Evolutionary conservation across 1,139 yeast species (phyloP).

Genomic region (Sugiyamaella novakii): DNA sequence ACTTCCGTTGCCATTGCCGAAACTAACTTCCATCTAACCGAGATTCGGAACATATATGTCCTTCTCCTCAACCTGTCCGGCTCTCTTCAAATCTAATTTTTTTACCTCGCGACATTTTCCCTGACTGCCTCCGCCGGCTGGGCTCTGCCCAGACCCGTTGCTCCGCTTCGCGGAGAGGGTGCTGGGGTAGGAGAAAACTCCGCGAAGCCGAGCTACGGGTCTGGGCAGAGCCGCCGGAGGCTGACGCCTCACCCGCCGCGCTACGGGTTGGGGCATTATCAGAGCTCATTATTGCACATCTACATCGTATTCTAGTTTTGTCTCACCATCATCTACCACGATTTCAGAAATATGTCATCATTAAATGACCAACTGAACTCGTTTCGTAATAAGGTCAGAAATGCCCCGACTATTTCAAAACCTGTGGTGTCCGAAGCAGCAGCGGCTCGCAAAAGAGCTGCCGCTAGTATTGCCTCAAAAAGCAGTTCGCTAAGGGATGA

Average conservation of each 20-base stretch:
- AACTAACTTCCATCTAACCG: slow-evolving; percentile 1
- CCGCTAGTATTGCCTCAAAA: slow-evolving; percentile 31
- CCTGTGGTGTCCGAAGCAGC: slow-evolving; percentile 35
- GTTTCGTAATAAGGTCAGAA: slow-evolving; percentile 59
- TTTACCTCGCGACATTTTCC: no score
- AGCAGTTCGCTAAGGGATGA: slow-evolving; percentile 10
- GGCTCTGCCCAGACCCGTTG: no score
- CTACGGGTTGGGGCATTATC: not conserved
- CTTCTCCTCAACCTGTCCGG: slow-evolving; percentile 8
- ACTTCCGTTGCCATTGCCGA: not conserved
- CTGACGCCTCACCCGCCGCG: not conserved
- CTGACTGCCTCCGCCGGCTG: no score
- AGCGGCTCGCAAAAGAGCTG: slow-evolving; percentile 29
- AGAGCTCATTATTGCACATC: no score
- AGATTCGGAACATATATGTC: slow-evolving; percentile 10
- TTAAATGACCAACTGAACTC: slow-evolving; percentile 55
- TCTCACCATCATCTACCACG: no score
- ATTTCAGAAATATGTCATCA: slow-evolving; percentile 40
- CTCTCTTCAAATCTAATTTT: not conserved
- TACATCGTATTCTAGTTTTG: no score
- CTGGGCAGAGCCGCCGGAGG: no score
- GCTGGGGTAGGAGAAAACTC: no score
- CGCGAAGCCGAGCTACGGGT: no score
- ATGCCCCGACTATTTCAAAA: slow-evolving; percentile 52
- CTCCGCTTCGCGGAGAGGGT: no score